Evolutionary conservation across 331 rosid genomes (phyloP), one percentile per base, ranked within the genome.

Genomic region (Spiraea crenata): DNA sequence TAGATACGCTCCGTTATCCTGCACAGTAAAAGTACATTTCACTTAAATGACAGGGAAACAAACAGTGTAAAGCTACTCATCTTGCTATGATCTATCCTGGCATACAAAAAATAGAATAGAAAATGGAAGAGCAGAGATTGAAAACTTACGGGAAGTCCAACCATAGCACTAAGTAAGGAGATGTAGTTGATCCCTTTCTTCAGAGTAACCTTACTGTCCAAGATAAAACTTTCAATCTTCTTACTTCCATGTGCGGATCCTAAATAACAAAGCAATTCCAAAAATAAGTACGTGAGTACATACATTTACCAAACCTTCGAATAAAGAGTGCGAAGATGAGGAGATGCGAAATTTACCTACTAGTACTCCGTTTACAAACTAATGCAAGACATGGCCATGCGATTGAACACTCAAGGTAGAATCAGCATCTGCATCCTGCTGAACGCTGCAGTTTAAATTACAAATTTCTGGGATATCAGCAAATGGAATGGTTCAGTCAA

Each of bases 111-210:
- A 19, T n/a, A 54, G 58, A 50, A n/a, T 41, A 59, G 56, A 57
- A 45, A 42, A 47, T 39, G 1, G 69, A 38, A 45, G 35, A 49
- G 45, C 10, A 7, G 52, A 58, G 75, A 71, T 60, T 52, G 68
- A 75, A 31, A 66, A 13, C 11, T 3, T 91, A 93, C 99, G 90
- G 89, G 92, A 72, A 93, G 69, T 80, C 97, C 99, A 31, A 89
- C 95, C 71, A 90, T 87, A 68, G 84, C 91, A 66, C 99, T 87
- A 34, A 93, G 96, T 25, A 93, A 80, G 41, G 99, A 91, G 79
- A 93, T 82, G 62, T 83, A 55, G 79, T 89, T 91, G 64, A 49
- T 46, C 55, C 97, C 97, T 0, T 68, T 76, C 71, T 64, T 83
- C 62, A 93, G 74, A 11, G 76, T 70, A 70, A 87, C 72, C 40